Conservation (phyloP, 2,329 filamentous ascomycete genomes). For the Cladophialophora exuberans region DNA sequence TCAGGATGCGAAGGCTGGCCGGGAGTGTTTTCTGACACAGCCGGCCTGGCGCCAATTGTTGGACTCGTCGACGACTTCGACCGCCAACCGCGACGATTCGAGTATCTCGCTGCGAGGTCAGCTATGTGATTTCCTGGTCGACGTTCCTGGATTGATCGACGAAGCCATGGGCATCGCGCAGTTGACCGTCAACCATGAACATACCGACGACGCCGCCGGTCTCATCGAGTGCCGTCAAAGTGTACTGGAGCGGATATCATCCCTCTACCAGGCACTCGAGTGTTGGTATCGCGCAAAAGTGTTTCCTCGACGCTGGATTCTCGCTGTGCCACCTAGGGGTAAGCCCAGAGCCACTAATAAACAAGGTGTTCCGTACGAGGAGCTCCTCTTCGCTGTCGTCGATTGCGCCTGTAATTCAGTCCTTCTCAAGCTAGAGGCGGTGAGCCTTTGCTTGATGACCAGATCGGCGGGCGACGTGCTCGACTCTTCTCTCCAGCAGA, state of each 20-base stretch:
- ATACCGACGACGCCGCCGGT: neutral
- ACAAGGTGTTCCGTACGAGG: neutral
- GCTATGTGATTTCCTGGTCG: constrained; percentile 23
- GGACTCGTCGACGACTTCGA: neutral
- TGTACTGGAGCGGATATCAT: neutral
- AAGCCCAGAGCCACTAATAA: neutral
- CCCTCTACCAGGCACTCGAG: constrained; percentile 6
- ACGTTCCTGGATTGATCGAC: constrained; percentile 18
- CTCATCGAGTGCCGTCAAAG: neutral
- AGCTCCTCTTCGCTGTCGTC: constrained; percentile 5
- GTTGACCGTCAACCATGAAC: neutral
- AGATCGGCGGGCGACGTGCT: neutral
- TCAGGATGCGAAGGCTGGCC: constrained; percentile 18
- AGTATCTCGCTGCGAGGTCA: constrained; percentile 21
- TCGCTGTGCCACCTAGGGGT: neutral
- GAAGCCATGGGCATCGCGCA: neutral
- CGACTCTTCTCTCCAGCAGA: neutral
- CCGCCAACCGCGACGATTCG: neutral
- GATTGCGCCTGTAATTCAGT: constrained; percentile 9
- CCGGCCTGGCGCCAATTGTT: constrained; percentile 19
- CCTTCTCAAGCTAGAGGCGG: constrained; percentile 5
- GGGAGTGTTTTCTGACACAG: constrained; percentile 21
- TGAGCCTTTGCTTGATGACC: neutral
- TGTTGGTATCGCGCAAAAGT: constrained; percentile 13
- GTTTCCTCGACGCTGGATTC: neutral